Evolutionary conservation across 2,329 filamentous ascomycete genomes (phyloP), one percentile per base, ranked within the genome.

Genomic region (Cladobotryum mycophilum): DNA sequence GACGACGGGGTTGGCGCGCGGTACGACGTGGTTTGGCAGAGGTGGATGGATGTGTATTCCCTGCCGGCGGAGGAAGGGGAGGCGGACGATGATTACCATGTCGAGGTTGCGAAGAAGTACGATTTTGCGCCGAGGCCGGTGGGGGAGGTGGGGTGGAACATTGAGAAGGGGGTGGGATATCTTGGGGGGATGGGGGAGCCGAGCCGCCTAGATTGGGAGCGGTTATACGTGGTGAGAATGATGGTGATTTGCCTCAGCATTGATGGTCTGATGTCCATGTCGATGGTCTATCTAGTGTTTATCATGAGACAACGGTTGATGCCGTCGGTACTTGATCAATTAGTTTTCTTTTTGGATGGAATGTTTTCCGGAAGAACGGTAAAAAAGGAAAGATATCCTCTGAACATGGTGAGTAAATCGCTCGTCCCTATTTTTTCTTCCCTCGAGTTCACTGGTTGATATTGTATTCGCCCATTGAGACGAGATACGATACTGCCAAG

Each of bases 11-110:
- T n/a, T n/a, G n/a, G n/a, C n/a, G n/a, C n/a, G 5, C 20, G 5
- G 25, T 63, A 59, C 57, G 56, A 64, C 20, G 40, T 47, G 11
- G 41, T 60, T 6, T 68, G 66, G 66, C 56, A 63, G 12, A 35
- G 51, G n/a, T 68, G 64, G 66, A 15, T 64, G 40, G 50, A 56
- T 1, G 51, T 55, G 46, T 64, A 60, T 37, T 60, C 60, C 18
- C 13, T 56, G 4, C 14, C 50, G 20, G 22, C 44, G 18, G 22
- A 5, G 9, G 41, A 49, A 7, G 35, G 46, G 3, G 36, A 33
- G 5, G 30, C 44, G 1, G 47, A 52, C 14, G 46, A 45, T 9
- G 25, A 47, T 2, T 44, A 52, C 8, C 54, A 30, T 14, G 30
- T 36, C 15, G 11, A n/a, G 25, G 18, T 3, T 14, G 17, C 13